Base-by-base conservation (phyloP, 148 eudicot genomes). In the Amaranthus hypochondriacus region DNA sequence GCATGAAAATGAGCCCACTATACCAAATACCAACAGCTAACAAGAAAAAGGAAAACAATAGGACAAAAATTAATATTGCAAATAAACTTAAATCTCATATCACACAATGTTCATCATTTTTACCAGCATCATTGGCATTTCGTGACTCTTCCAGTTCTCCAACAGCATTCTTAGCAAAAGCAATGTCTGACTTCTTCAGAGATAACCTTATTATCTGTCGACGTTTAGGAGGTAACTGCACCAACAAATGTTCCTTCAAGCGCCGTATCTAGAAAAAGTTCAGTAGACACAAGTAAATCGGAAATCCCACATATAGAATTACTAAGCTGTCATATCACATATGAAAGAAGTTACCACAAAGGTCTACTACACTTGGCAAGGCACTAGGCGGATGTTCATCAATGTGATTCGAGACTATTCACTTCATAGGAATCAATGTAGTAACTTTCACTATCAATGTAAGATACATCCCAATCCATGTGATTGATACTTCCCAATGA, bases 141-240 rank as follows among this genome's bases (percentile, higher is more conserved):
- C 75, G 42, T 78, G 85, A 73, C 66, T 75, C 78, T 75, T 21
- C 73, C 69, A 75, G 76, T 80, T 71, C 72, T 52, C 73, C 78
- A 62, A 83, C 67, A 72, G 77, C 77, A 71, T 67, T 74, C 83
- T 81, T 81, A 52, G 99, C 99, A 43, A 66, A 66, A 74, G 62
- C 67, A 73, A 96, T 82, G 76, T 96, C 92, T 68, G 94, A 83
- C 79, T 71, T 92, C 77, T 82, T 92, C 69, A 96, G 75, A 52
- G 80, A 83, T 74, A 96, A 73, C 53, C 76, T 87, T 68, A 96
- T 86, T 67, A 96, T 86, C 84, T 96, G 97, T 65, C 99, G 84
- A 9, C 99, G 94, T 77, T 84, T 89, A 48, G 99, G 91, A n/a
- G 97, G 99, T 80, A 96, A 81, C 78, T 96, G 90, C 68, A 76